Evolutionary conservation across 768 basidiomycete genomes (phyloP), one percentile per base, ranked within the genome.

Genomic region (Lentinula raphanica): DNA sequence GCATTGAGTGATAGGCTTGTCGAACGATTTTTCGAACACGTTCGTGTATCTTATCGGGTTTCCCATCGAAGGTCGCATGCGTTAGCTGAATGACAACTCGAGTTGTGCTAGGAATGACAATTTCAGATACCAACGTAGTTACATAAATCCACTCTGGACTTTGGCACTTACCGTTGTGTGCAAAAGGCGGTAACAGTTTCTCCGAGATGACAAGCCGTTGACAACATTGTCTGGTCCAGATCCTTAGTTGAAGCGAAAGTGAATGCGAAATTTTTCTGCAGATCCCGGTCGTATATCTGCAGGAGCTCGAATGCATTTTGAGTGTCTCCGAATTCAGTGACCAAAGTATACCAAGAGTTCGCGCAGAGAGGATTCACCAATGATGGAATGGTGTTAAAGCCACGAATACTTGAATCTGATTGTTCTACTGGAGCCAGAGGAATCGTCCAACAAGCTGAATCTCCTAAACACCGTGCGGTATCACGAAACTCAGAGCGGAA

Each of bases 401-500:
- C 29, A 3, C n/a, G n/a, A 9, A 21, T 9, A 56, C n/a, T n/a
- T n/a, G 25, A 17, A 36, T 27, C 17, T 15, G 35, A 23, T 4
- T 49, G 35, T 21, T 49, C 32, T 3, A 57, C 36, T 8, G 66
- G 63, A 32, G 49, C 38, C 11, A 76, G 56, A 0, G 68, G 66
- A 12, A 76, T 27, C 1, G 59, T 64, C 72, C 73, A 74, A 39
- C 68, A 67, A 29, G 62, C 31, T 0, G 35, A 35, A 39, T 78
- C 75, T 1, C 66, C 66, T 1, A 77, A 63, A 66, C 64, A 70
- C 15, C 76, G 69, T 1, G n/a, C 36, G 2, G 62, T 29, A 25
- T 57, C 31, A 2, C 59, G 48, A 42, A 73, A 64, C 0, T 68
- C 65, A 0, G 67, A 65, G 0, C 11, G 53, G 7, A 58, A 54